Conservation (phyloP, 2,329 filamentous ascomycete species). For the Alternaria viburni region DNA sequence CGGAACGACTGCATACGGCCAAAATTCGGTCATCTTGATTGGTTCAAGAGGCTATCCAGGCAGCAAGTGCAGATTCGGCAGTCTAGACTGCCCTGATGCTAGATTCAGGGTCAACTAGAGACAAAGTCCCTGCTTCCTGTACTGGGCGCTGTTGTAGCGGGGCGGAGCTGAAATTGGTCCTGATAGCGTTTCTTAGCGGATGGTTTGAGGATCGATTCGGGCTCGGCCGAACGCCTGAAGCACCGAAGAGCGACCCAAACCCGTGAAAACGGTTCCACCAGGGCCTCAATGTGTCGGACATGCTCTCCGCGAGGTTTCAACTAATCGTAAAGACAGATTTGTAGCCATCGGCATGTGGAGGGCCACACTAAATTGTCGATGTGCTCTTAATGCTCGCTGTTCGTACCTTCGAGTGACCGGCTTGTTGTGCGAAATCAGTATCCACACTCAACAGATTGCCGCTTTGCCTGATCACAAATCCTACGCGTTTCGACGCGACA, state of each 20-base stretch:
- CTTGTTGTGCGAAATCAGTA: not conserved
- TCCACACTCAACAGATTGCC: not conserved
- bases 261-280: not conserved
- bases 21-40: not conserved
- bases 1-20: not conserved
- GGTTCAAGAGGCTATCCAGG: not conserved
- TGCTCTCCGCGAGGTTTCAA: not conserved
- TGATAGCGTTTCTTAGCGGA: not conserved
- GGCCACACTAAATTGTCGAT: not conserved
- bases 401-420: not conserved
- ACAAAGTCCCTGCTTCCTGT: not conserved
- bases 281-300: not conserved
- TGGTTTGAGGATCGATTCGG: not conserved
- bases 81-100: not conserved
- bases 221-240: not conserved
- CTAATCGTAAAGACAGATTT: not conserved
- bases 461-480: not conserved
- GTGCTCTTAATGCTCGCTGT: not conserved
- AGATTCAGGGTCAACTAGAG: not conserved
- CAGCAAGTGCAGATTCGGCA: not conserved
- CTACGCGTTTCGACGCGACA: not conserved
- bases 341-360: not conserved
- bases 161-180: not conserved
- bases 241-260: not conserved
- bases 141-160: not conserved